phyloP scores from a whole-genome alignment of 202 grass and related monocot genomes.

The Schoenoplectus triqueter region DNA sequence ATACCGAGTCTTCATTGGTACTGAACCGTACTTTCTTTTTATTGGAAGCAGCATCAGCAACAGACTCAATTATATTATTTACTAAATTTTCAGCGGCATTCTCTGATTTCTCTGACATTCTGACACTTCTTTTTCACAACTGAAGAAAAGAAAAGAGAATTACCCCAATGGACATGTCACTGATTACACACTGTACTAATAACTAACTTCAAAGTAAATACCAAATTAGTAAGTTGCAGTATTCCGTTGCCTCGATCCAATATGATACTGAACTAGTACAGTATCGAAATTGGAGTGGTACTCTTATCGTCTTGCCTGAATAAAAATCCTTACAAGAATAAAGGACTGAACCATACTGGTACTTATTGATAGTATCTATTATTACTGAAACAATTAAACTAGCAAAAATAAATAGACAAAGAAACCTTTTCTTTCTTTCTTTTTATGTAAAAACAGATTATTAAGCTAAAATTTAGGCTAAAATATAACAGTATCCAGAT shows the following conservation, averaged over 20 bases:
- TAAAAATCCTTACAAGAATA: neutral
- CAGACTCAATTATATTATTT: constrained; percentile 62
- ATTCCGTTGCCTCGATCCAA: neutral
- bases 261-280: neutral
- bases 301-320: neutral
- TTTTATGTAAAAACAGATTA: neutral
- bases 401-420: neutral
- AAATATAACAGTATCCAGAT: neutral
- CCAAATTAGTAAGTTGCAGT: neutral
- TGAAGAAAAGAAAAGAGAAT: constrained; percentile 14
- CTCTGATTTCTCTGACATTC: constrained; percentile 62
- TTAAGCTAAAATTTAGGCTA: neutral
- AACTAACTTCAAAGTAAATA: neutral
- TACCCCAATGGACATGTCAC: neutral
- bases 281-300: neutral
- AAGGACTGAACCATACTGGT: neutral
- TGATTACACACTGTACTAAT: neutral
- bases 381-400: neutral
- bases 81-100: constrained; percentile 53
- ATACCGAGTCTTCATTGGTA: constrained; percentile 42
- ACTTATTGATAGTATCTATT: neutral
- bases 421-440: neutral
- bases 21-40: constrained; percentile 57
- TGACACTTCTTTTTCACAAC: neutral
- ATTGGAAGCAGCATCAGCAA: constrained; percentile 61